These are phyloP conservation scores for Rhizopus delemar DNA, from an alignment of 371 early-diverging fungal species.

Conservation along the genomic window DNA sequence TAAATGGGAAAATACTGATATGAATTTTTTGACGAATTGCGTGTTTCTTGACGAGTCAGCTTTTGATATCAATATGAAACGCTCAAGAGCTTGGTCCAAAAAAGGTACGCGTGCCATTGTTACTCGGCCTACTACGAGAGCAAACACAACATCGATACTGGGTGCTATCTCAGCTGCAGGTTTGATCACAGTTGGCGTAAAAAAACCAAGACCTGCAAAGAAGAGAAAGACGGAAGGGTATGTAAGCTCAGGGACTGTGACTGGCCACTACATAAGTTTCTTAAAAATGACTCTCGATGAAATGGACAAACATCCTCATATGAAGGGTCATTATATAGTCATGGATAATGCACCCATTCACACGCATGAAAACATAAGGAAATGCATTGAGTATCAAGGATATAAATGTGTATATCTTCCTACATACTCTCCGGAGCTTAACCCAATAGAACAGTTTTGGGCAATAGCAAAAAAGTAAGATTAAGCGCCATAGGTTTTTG, in stretches of 20 bases:
- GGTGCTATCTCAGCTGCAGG: conserved; percentile 30
- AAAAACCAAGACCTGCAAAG: no score
- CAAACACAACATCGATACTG: conserved; percentile 28
- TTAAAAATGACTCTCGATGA: no score
- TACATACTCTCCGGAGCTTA: conserved; percentile 5
- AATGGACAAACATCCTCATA: no score
- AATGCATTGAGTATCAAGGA: no score
- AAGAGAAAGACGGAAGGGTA: no score
- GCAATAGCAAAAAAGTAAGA: conserved; percentile 12
- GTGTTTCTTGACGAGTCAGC: conserved; percentile 23
- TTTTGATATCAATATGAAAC: conserved; percentile 12
- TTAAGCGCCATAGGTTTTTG: not conserved
- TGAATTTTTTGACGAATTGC: conserved; percentile 17
- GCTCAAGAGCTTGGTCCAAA: no score
- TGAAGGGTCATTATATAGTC: no score
- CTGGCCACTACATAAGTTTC: no score
- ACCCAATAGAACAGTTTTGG: conserved; percentile 8
- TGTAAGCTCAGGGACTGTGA: no score
- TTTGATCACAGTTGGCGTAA: not conserved
- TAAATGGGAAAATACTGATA: conserved; percentile 13
- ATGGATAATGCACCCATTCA: no score
- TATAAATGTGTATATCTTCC: no score
- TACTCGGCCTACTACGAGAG: conserved; percentile 26
- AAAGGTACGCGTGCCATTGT: conserved; percentile 2
- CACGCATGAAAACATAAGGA: no score